phyloP scores from a whole-genome alignment of 2,329 filamentous ascomycete genomes.

The Alternaria infectoria region DNA sequence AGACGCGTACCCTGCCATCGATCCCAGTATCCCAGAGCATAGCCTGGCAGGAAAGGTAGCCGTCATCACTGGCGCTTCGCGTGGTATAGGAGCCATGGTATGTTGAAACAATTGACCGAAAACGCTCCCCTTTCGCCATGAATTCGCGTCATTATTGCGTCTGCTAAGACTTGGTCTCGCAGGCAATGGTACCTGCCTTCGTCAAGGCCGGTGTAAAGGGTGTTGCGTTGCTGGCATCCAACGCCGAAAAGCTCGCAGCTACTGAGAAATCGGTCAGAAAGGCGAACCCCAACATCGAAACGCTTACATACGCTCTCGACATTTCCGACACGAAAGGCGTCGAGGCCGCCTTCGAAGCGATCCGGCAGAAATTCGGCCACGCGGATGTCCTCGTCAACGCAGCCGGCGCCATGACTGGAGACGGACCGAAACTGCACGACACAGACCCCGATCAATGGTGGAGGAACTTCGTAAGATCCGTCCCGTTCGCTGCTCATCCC shows the following conservation, averaged over 20 bases:
- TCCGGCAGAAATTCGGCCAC: slow-evolving; percentile 22
- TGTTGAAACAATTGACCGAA: not conserved
- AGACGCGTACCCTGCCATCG: slow-evolving; percentile 49
- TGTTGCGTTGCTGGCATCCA: slow-evolving; percentile 42
- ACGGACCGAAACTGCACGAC: slow-evolving; percentile 22
- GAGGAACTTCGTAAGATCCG: slow-evolving; percentile 22
- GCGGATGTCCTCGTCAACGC: slow-evolving; percentile 28
- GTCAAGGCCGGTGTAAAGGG: slow-evolving; percentile 43
- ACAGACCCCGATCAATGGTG: slow-evolving; percentile 24
- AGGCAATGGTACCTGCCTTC: slow-evolving; percentile 44
- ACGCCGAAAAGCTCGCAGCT: slow-evolving; percentile 30
- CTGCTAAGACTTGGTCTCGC: not conserved
- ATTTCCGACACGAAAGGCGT: slow-evolving; percentile 29
- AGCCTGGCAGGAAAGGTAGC: slow-evolving; percentile 46
- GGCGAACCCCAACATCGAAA: slow-evolving; percentile 37
- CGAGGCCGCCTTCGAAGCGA: slow-evolving; percentile 17
- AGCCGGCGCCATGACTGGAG: slow-evolving; percentile 17
- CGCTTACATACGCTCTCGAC: slow-evolving; percentile 39
- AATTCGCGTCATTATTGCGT: not conserved
- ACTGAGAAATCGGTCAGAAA: slow-evolving; percentile 29
- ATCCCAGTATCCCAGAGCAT: slow-evolving; percentile 41
- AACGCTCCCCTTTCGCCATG: not conserved
- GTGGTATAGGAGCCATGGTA: slow-evolving; percentile 45
- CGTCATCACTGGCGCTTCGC: slow-evolving; percentile 51
- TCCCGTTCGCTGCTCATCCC: not conserved